These are phyloP conservation scores for Aspergillus pseudonomiae DNA, from an alignment of 2,329 filamentous ascomycete genomes.

Conservation along the genomic window DNA sequence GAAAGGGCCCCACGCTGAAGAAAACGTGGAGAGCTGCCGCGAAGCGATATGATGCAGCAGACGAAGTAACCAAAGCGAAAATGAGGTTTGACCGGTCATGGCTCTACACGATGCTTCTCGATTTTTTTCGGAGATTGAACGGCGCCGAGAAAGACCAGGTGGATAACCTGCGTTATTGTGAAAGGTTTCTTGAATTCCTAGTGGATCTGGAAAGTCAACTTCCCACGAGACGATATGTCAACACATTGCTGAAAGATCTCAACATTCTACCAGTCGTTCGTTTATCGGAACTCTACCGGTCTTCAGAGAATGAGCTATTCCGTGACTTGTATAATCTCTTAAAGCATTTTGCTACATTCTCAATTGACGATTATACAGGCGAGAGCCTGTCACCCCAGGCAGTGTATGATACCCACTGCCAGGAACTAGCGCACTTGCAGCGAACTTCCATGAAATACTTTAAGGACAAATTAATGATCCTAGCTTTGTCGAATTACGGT, in stretches of 20 bases:
- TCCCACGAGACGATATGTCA: slow-evolving; percentile 91
- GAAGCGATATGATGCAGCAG: slow-evolving; percentile 85
- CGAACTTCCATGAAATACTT: slow-evolving; percentile 77
- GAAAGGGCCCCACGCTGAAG: slow-evolving; percentile 71
- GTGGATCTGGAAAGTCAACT: slow-evolving; percentile 90
- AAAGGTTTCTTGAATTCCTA: slow-evolving; percentile 89
- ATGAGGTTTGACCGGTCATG: slow-evolving; percentile 91
- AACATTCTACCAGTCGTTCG: slow-evolving; percentile 78
- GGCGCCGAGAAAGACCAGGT: slow-evolving; percentile 41
- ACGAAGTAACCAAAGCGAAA: slow-evolving; percentile 75
- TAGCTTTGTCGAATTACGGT: slow-evolving; percentile 90
- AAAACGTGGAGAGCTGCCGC: slow-evolving; percentile 88
- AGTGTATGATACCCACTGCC: slow-evolving; percentile 79
- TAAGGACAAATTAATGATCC: slow-evolving; percentile 84
- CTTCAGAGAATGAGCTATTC: slow-evolving; percentile 74
- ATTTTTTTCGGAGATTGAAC: slow-evolving; percentile 78
- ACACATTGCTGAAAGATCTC: slow-evolving; percentile 81
- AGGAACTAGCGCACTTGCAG: slow-evolving; percentile 76
- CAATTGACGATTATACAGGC: slow-evolving; percentile 88
- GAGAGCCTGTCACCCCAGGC: slow-evolving; percentile 71
- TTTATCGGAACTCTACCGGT: slow-evolving; percentile 76
- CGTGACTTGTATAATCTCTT: slow-evolving; percentile 81
- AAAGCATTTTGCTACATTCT: slow-evolving; percentile 83
- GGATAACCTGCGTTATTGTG: slow-evolving; percentile 79
- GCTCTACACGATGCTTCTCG: slow-evolving; percentile 82